Percentiles rank a stretch among this genome's conserved stretches.
Evolutionary conservation across 805 yeast species (phyloP).

Genomic region (Pichia deserticola): DNA sequence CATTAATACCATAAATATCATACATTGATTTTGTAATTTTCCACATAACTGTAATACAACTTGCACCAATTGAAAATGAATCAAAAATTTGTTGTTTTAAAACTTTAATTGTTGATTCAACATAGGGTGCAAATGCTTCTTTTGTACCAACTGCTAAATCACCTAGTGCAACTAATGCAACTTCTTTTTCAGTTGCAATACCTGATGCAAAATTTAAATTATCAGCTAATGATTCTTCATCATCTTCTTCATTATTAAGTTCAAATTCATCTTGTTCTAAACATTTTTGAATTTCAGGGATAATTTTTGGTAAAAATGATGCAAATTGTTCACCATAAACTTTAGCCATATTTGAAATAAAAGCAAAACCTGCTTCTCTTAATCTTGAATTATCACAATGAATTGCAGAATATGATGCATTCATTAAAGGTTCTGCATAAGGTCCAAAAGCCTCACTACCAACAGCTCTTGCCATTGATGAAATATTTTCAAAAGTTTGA

Average conservation of each 20-base stretch:
- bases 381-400: conserved; percentile 73
- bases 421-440: conserved; percentile 80
- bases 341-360: conserved; percentile 88
- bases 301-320: conserved; percentile 71
- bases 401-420: conserved; percentile 77
- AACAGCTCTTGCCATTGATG: conserved; percentile 94
- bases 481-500: conserved; percentile 83
- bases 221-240: conserved; percentile 57
- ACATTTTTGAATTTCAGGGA: conserved; percentile 79
- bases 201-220: conserved; percentile 88
- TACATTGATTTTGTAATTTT: conserved; percentile 68
- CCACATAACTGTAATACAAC: conserved; percentile 80
- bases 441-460: conserved; percentile 83
- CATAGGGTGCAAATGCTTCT: conserved; percentile 67
- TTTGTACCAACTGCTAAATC: conserved; percentile 88
- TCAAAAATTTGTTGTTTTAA: conserved; percentile 69
- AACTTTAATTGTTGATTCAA: conserved; percentile 58
- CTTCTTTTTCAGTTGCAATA: conserved; percentile 91
- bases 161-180: conserved; percentile 82
- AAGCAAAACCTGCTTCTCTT: conserved; percentile 91
- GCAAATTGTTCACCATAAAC: conserved; percentile 89
- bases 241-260: conserved; percentile 42
- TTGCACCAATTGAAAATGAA: conserved; percentile 86
- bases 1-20: conserved; percentile 42
- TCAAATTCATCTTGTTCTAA: conserved; percentile 82